These are phyloP conservation scores for Protomyces inouyei DNA, from an alignment of 1,139 yeast species.

Conservation along the genomic window DNA sequence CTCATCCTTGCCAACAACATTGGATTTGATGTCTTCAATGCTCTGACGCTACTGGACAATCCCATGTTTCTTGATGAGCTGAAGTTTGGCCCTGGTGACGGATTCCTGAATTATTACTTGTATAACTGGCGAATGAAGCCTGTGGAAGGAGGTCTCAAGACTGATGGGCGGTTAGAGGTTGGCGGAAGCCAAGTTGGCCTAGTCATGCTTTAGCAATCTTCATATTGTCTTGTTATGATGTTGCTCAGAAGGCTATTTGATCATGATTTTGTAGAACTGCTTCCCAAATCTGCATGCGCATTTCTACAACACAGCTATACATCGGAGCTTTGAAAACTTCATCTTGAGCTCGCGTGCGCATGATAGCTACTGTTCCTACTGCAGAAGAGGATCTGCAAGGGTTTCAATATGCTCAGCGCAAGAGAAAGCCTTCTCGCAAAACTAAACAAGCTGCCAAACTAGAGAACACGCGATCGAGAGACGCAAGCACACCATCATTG, in stretches of 20 bases:
- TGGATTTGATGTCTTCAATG: conserved; percentile 87
- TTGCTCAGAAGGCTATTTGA: too few species aligned
- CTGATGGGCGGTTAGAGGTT: conserved; percentile 19
- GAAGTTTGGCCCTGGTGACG: conserved; percentile 93
- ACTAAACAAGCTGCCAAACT: background rate
- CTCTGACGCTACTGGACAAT: conserved; percentile 86
- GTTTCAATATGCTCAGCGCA: conserved; percentile 9
- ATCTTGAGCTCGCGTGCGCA: too few species aligned
- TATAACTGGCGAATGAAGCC: conserved; percentile 70
- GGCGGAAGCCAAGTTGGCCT: conserved; percentile 12
- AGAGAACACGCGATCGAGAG: background rate
- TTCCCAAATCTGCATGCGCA: too few species aligned
- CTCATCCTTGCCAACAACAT: conserved; percentile 62
- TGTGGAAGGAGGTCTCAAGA: conserved; percentile 21
- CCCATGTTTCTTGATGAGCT: conserved; percentile 70
- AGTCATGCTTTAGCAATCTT: conserved; percentile 11
- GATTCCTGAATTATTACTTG: conserved; percentile 79
- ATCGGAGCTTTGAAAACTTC: too few species aligned
- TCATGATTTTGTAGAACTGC: too few species aligned
- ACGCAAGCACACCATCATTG: background rate
- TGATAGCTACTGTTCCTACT: background rate
- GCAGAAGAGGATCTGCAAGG: conserved; percentile 11
- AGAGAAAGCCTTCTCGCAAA: background rate
- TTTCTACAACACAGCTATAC: too few species aligned
- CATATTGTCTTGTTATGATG: too few species aligned